Conservation (phyloP, 2,329 filamentous ascomycete genomes). For the Cucurbitaria berberidis region DNA sequence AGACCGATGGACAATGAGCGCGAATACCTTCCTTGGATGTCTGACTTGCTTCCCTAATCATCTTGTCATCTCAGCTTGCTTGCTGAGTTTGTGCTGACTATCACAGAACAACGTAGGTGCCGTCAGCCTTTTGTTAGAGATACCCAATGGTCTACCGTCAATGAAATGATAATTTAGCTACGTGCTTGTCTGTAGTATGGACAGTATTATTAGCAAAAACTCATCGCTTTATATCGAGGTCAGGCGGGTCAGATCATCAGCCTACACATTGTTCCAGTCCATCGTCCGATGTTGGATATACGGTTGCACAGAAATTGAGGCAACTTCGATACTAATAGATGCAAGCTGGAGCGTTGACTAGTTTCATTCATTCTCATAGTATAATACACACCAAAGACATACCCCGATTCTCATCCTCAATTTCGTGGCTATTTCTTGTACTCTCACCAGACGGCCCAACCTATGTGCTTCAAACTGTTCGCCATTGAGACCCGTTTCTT, state of each 20-base stretch:
- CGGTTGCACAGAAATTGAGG: background rate
- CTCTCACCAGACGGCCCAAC: background rate
- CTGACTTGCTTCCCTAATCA: constrained; percentile 55
- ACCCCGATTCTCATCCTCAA: constrained; percentile 8
- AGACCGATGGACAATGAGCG: constrained; percentile 70
- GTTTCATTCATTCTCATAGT: constrained; percentile 13
- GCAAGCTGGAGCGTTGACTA: constrained; percentile 1
- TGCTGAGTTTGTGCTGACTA: background rate
- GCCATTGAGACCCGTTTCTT: background rate
- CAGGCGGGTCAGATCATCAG: no score
- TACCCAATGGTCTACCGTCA: background rate
- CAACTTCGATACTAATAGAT: background rate
- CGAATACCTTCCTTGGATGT: constrained; percentile 75
- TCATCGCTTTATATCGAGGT: no score
- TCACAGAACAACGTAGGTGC: background rate
- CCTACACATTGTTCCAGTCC: no score
- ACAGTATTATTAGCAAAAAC: no score
- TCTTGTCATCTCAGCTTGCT: constrained; percentile 2
- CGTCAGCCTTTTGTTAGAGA: no score
- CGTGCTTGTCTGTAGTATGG: no score
- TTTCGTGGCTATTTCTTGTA: constrained; percentile 1
- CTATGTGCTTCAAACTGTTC: background rate
- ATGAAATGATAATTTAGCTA: no score
- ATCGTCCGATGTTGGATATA: no score
- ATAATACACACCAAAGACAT: constrained; percentile 21